Conservation (phyloP, 306 rosid genomes). For the Hylodesmum podocarpum region DNA sequence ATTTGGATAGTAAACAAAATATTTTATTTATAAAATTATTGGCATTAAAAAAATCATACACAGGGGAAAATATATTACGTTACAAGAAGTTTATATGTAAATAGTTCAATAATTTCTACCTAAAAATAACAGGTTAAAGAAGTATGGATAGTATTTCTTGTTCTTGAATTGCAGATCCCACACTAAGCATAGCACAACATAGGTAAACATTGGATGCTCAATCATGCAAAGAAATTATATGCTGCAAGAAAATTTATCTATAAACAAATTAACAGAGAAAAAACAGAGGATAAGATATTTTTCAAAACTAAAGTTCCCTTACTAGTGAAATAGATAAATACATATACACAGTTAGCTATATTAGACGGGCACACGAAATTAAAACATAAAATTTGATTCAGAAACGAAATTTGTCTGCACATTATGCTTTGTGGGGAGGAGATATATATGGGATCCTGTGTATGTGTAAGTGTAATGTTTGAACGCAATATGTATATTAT, state of each 20-base stretch:
- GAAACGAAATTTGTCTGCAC: constrained; percentile 25
- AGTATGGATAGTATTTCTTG: neutral
- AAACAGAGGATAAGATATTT: constrained; percentile 18
- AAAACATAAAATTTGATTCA: neutral
- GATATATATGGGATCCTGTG: neutral
- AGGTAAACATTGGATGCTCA: constrained; percentile 19
- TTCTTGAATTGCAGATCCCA: neutral
- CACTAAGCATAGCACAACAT: neutral
- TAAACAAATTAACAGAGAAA: neutral
- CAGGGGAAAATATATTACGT: too few relatives aligned
- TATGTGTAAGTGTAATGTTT: constrained; percentile 4
- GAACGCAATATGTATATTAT: neutral
- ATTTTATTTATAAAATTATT: too few relatives aligned
- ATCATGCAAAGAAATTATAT: constrained; percentile 21
- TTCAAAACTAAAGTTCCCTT: neutral
- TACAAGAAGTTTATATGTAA: too few relatives aligned
- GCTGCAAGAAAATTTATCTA: constrained; percentile 16
- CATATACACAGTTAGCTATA: neutral
- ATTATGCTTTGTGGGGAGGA: neutral
- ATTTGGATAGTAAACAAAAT: too few relatives aligned
- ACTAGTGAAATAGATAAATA: neutral
- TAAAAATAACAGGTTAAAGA: too few relatives aligned
- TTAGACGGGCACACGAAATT: constrained; percentile 60
- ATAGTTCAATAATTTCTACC: too few relatives aligned
- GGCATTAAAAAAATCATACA: too few relatives aligned